These are phyloP conservation scores for Phaffomyces opuntiae DNA, from an alignment of 805 yeast species.

Conservation along the genomic window DNA sequence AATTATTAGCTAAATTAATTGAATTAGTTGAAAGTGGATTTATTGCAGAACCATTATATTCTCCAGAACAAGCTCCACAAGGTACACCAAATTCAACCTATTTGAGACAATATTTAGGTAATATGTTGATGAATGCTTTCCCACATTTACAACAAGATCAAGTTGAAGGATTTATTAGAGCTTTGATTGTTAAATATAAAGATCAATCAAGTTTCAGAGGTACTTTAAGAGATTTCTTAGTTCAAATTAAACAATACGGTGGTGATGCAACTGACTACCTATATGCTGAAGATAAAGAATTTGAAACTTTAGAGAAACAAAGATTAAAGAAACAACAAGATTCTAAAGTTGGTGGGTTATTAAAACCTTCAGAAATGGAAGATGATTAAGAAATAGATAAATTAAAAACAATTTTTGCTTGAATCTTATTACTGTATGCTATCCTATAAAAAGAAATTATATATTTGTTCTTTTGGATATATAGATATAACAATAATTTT, in stretches of 20 bases:
- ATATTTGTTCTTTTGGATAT: neutral
- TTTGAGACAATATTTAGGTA: constrained; percentile 73
- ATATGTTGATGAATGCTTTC: constrained; percentile 82
- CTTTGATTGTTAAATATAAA: constrained; percentile 64
- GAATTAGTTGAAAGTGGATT: constrained; percentile 73
- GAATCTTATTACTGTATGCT: neutral
- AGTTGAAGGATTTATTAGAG: constrained; percentile 72
- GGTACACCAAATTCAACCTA: constrained; percentile 80
- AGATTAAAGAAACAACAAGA: constrained; percentile 74
- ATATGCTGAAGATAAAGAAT: constrained; percentile 88
- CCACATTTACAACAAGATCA: constrained; percentile 84
- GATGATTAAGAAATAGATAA: constrained; percentile 40
- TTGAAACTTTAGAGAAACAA: constrained; percentile 61
- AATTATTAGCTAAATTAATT: constrained; percentile 74
- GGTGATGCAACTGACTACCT: constrained; percentile 93
- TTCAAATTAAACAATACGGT: constrained; percentile 91
- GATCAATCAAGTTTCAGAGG: constrained; percentile 75
- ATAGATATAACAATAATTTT: too few relatives aligned
- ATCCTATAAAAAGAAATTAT: neutral
- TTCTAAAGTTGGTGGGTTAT: constrained; percentile 81
- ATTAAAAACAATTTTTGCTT: neutral
- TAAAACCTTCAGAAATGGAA: constrained; percentile 92
- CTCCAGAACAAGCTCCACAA: constrained; percentile 71
- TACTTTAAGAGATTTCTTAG: constrained; percentile 87
- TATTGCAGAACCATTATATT: constrained; percentile 72